Base-by-base conservation (phyloP, 495 filamentous ascomycete species). In the Chlorociboria aeruginascens region DNA sequence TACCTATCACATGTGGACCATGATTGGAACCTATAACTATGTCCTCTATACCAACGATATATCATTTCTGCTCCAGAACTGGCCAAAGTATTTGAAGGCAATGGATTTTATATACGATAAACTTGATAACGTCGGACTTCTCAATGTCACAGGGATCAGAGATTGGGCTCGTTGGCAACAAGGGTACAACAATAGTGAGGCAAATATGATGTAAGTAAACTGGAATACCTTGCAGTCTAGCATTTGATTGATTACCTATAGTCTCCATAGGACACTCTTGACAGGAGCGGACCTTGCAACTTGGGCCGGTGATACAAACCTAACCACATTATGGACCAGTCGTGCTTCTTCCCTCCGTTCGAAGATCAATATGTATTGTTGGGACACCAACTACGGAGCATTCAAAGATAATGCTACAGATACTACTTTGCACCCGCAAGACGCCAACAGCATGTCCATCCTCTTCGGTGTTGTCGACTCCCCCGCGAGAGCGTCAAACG, bases 1-100 rank as follows among this genome's bases (percentile, higher is more conserved):
- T 50, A 79, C 77, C n/a, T 82, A 82, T 57, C 78, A 82, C 52
- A 77, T 80, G 71, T 78, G 73, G 74, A 69, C 73, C 6, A 76
- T 82, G 71, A 73, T 80, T 39, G 77, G 78, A 28, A 79, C 72
- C 8, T 79, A 78, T 56, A 79, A 80, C 45, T 82, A 80, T 50
- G 54, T 78, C 34, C 67, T 82, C 10, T 80, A 70, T 52, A 78
- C 71, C n/a, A 71, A 75, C 44, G 73, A 81, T 45, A 68, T 68
- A 8, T 58, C 65, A 13, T 81, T 78, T 46, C 60, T 79, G 10
- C 45, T 39, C 13, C 37, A 64, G 28, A 76, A 74, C 46, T 80
- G 74, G 77, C 51, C 63, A 3, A 64, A 65, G 13, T 81, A 79
- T 52, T 52, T 68, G 14, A 57, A 59, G 31, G 76, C 74, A 17